Evolutionary conservation across 192 early-diverging fungal genomes (phyloP), one percentile per base, ranked within the genome.

Genomic region (Gonapodya prolifera): DNA sequence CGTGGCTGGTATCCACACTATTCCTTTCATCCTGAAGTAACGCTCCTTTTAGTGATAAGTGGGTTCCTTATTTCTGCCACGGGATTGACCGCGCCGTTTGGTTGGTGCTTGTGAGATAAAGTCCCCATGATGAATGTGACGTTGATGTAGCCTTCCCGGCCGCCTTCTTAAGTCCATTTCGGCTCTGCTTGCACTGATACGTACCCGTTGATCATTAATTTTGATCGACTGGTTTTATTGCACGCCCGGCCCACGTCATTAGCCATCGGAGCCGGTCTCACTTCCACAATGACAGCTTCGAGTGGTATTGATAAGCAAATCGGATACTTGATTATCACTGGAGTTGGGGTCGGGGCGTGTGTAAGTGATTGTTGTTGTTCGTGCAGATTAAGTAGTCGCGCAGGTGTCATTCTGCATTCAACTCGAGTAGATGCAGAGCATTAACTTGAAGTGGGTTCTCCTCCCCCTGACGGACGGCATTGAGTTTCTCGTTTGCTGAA

Each of bases 21-120:
- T 92, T 18, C 91, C 90, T 0, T 90, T 87, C 45, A 85, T 91
- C 79, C 75, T 83, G 69, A 82, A 35, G 80, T 91, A 0, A 85
- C 87, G 36, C 70, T 84, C 18, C 85, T 86, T 1, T 87, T 89
- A 13, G 82, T 89, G 0, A 83, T 81, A 0, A 83, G 86, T 0
- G 87, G 88, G 33, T 79, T 86, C 74, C 80, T 85, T 79, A 79
- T 91, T 70, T 82, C 83, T 36, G 87, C 85, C 35, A 79, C 82
- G 17, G 89, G 89, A 18, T 78, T 82, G 8, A 84, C 83, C 80
- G 83, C 83, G 2, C 77, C 74, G 1, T 83, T 86, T 70, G 1
- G 36, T 94, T 30, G 82, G n/a, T n/a, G n/a, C n/a, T n/a, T n/a
- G n/a, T n/a, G n/a, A n/a, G n/a, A n/a, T n/a, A n/a, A n/a, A 94